phyloP scores from a whole-genome alignment of 140 eudicot genomes.

The Senecio squalidus region DNA sequence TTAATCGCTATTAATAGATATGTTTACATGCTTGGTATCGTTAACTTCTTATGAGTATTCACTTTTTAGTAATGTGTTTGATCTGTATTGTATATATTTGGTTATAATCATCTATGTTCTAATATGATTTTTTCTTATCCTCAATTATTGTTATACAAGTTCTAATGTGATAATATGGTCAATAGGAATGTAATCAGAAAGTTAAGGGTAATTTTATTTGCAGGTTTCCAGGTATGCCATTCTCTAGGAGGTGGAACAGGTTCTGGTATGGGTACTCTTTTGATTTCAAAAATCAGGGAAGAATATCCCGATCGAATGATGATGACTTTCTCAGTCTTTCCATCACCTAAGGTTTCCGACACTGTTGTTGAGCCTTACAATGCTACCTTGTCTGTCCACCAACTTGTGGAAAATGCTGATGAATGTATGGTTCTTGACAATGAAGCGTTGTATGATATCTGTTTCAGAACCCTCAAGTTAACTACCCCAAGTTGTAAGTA shows the following conservation, averaged over 20 bases:
- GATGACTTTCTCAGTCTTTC: conserved; percentile 69
- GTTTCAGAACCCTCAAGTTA: conserved; percentile 65
- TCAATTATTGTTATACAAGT: too few relatives aligned
- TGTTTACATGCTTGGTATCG: too few relatives aligned
- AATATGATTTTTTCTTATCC: too few relatives aligned
- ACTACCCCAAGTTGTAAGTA: conserved; percentile 70
- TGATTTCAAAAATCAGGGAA: conserved; percentile 60
- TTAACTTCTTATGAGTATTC: too few relatives aligned
- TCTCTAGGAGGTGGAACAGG: conserved; percentile 73
- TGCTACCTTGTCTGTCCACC: conserved; percentile 64
- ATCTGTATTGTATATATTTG: too few relatives aligned
- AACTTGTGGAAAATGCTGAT: conserved; percentile 66
- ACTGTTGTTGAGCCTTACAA: conserved; percentile 73
- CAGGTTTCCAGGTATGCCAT: conserved; percentile 76
- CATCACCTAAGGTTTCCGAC: conserved; percentile 65
- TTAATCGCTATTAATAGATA: too few relatives aligned
- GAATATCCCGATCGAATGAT: conserved; percentile 72
- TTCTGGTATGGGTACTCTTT: conserved; percentile 65
- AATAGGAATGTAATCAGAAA: too few relatives aligned
- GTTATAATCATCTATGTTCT: too few relatives aligned
- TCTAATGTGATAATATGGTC: too few relatives aligned
- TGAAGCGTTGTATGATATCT: conserved; percentile 59
- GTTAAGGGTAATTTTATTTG: neutral
- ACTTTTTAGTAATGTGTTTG: too few relatives aligned
- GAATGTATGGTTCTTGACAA: conserved; percentile 73